Conservation (phyloP, 169 alveolate genomes). For the Plasmodium gonderi region DNA sequence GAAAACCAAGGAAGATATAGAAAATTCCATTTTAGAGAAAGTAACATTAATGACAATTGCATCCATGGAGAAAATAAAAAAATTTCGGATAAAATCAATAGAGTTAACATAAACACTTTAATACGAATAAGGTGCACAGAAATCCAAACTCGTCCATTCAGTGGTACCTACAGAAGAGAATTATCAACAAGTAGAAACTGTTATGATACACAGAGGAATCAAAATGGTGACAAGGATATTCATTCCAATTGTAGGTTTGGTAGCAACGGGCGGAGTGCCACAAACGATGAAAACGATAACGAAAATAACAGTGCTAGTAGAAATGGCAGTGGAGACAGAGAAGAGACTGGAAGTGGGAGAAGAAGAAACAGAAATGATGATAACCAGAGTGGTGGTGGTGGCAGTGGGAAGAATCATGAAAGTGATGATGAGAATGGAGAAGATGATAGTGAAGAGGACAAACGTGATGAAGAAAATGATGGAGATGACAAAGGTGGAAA, state of each 20-base stretch:
- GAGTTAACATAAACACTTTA: not conserved
- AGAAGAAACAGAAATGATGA: too few species aligned
- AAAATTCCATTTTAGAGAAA: not conserved
- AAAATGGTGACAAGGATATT: not conserved
- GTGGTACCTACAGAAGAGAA: too few species aligned
- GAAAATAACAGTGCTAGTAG: not conserved
- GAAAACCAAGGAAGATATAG: not conserved
- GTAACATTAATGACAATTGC: not conserved
- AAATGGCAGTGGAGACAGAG: not conserved
- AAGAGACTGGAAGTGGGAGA: not conserved
- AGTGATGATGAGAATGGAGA: not conserved
- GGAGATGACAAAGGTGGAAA: not conserved
- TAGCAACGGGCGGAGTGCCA: not conserved
- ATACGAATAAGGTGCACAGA: not conserved
- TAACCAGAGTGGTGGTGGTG: not conserved
- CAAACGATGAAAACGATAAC: not conserved
- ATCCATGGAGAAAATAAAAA: not conserved
- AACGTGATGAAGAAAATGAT: not conserved
- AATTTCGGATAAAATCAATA: not conserved
- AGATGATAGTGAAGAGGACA: not conserved
- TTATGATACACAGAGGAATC: not conserved
- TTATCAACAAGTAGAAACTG: not conserved
- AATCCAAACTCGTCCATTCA: not conserved
- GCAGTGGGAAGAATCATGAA: not conserved
- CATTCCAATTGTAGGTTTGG: not conserved